Base-by-base conservation (phyloP, 2,329 filamentous ascomycete genomes). In the Talaromyces sp. region DNA sequence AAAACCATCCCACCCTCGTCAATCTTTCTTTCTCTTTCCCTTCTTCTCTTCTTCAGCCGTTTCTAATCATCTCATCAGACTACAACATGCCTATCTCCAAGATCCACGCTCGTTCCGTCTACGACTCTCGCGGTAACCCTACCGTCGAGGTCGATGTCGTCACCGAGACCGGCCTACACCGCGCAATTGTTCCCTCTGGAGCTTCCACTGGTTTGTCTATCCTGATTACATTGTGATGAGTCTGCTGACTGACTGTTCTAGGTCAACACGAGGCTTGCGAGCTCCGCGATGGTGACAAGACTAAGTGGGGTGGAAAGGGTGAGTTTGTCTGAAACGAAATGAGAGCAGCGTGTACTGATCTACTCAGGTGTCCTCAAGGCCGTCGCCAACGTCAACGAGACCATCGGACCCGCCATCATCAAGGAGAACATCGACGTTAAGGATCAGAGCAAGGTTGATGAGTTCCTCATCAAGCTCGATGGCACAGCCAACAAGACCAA, bases 81-180 rank as follows among this genome's bases (percentile, higher is more conserved):
- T 22, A 35, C 74, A 93, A 79, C 72, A 99, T 99, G 95, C 85
- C 91, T 77, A 92, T 95, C 82, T 88, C 89, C 81, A 94, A 93
- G 86, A 87, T 95, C 79, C 90, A 93, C 87, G 91, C 91, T 78
- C 91, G 95, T 79, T 93, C 90, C 78, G 93, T 99, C 85, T 99
- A 94, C 88, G 95, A 99, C 88, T 98, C 95, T 81, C 94, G 95
- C 73, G 88, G 88, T 80, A 99, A 99, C 89, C 95, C 95, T 77
- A 99, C 95, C 79, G 94, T 97, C 78, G 94, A 98, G 87, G 94
- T 98, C 76, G 94, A 97, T 80, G 88, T 97, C 74, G 90, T 96
- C 83, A 97, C 93, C 74, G 92, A 96, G 85, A 96, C 91, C 75
- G 94, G 94, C 78, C 89, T 98, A 70, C 93, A 97, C 89, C 93